Percentiles rank a stretch among this genome's conserved stretches.
phyloP scores from a whole-genome alignment of 257 asterid genomes.

The Salvia miltiorrhiza region DNA sequence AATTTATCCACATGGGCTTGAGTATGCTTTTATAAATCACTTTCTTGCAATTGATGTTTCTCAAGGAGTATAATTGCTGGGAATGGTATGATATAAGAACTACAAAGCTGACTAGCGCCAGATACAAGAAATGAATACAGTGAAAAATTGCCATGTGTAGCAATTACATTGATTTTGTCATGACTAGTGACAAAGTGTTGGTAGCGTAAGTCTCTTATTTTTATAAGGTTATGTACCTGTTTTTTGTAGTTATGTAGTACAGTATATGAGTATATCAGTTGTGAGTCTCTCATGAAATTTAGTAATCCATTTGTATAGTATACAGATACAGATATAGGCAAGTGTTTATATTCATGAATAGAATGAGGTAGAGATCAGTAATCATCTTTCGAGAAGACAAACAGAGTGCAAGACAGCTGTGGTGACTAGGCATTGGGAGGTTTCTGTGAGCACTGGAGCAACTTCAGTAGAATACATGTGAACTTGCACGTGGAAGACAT shows the following conservation, averaged over 20 bases:
- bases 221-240: background rate
- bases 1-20: background rate
- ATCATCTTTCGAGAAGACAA: conserved; percentile 6
- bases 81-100: background rate
- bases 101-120: conserved; percentile 1
- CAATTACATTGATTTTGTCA: background rate
- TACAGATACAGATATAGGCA: background rate
- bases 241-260: background rate
- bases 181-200: conserved; percentile 11
- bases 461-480: conserved; percentile 19
- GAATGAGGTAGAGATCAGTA: conserved; percentile 5
- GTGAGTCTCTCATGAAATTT: conserved; percentile 4
- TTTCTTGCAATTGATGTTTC: background rate
- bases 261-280: background rate
- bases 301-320: background rate
- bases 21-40: conserved; percentile 8
- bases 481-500: conserved; percentile 19
- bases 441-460: conserved; percentile 6
- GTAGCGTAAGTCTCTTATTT: conserved; percentile 13
- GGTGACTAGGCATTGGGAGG: conserved; percentile 23
- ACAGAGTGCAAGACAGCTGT: conserved; percentile 21
- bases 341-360: conserved; percentile 4
- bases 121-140: background rate
- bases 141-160: conserved; percentile 5
- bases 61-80: conserved; percentile 13